Percentiles rank a stretch among this genome's conserved stretches.
Evolutionary conservation across 352 stramenopile species (phyloP).

Genomic region (Pseudoperonospora humuli): DNA sequence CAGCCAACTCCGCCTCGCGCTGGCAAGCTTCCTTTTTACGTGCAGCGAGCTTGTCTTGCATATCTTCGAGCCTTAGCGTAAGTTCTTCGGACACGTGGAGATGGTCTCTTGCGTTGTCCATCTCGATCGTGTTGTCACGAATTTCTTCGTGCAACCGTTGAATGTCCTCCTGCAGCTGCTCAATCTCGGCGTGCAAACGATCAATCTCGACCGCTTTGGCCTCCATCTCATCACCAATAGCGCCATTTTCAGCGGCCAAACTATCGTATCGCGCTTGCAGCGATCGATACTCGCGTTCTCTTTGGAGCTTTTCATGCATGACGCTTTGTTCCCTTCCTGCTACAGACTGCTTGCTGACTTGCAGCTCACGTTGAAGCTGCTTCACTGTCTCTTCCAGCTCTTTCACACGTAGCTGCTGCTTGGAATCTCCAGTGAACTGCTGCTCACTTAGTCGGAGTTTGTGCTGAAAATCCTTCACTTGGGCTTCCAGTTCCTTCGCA

Average conservation of each 20-base stretch:
- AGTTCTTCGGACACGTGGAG: slow-evolving; percentile 38
- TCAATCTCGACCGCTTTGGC: slow-evolving; percentile 22
- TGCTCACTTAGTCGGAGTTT: slow-evolving; percentile 12
- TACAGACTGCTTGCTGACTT: slow-evolving; percentile 29
- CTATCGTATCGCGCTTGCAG: slow-evolving; percentile 26
- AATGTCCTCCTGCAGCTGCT: slow-evolving; percentile 24
- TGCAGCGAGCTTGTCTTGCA: slow-evolving; percentile 27
- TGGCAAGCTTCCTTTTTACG: slow-evolving; percentile 25
- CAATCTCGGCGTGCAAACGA: slow-evolving; percentile 15
- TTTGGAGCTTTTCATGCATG: slow-evolving; percentile 47
- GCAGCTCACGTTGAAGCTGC: slow-evolving; percentile 27
- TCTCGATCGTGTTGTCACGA: slow-evolving; percentile 33
- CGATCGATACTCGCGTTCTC: slow-evolving; percentile 36
- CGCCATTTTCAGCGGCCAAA: slow-evolving; percentile 20
- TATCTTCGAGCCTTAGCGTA: slow-evolving; percentile 35
- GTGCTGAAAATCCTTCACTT: background rate
- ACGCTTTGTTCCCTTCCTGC: slow-evolving; percentile 35
- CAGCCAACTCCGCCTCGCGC: slow-evolving; percentile 24
- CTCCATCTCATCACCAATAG: slow-evolving; percentile 15
- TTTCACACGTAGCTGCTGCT: slow-evolving; percentile 15
- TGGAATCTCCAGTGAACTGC: slow-evolving; percentile 2
- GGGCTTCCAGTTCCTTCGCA: background rate
- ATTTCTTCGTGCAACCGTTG: slow-evolving; percentile 28
- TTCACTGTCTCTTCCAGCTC: slow-evolving; percentile 30
- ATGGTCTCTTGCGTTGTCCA: slow-evolving; percentile 30